Conservation (phyloP, 2,329 filamentous ascomycete species). For the Plenodomus biglobosus region DNA sequence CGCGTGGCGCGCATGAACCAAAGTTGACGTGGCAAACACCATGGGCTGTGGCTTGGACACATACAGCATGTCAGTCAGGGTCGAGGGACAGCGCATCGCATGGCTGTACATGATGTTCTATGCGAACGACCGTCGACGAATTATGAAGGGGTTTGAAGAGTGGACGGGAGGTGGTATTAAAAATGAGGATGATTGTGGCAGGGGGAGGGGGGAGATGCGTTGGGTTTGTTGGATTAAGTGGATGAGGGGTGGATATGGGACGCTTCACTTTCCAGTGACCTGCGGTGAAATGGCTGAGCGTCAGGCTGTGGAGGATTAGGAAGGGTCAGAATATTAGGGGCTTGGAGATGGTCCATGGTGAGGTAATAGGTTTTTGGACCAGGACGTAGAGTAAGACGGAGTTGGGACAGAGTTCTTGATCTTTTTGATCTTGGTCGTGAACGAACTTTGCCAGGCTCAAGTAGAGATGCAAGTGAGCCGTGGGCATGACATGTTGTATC, state of each 20-base stretch:
- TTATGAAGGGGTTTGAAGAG: slow-evolving; percentile 3
- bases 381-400: no score
- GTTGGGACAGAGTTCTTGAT: no score
- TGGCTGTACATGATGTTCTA: background rate
- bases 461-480: background rate
- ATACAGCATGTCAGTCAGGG: slow-evolving; percentile 5
- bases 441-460: background rate
- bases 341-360: no score
- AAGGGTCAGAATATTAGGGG: no score
- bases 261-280: slow-evolving; percentile 28
- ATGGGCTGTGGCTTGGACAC: background rate
- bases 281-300: slow-evolving; percentile 1
- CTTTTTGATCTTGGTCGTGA: no score
- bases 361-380: no score
- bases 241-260: slow-evolving; percentile 7
- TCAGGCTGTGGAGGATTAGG: no score
- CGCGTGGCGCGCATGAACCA: slow-evolving; percentile 29
- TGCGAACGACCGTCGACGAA: slow-evolving; percentile 29
- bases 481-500: background rate
- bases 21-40: slow-evolving; percentile 37
- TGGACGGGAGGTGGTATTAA: slow-evolving; percentile 17
- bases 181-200: slow-evolving; percentile 2
- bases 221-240: slow-evolving; percentile 11
- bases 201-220: no score
- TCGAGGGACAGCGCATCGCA: slow-evolving; percentile 24